Evolutionary conservation across 1,139 yeast species (phyloP), one percentile per base, ranked within the genome.

Genomic region (Pichia sp.): DNA sequence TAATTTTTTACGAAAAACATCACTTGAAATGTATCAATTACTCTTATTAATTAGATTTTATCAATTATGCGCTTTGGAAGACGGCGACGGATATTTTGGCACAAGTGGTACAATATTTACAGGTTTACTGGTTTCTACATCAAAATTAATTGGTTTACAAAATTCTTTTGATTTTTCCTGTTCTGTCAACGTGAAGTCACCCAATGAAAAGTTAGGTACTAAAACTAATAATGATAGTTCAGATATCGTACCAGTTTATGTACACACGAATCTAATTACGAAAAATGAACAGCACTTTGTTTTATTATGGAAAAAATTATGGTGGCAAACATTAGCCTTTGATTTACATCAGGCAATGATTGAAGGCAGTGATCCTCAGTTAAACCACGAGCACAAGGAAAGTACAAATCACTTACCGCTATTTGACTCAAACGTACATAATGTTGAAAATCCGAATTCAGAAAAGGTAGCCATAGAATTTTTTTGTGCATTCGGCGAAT

Each of bases 21-120:
- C 59, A 7, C 35, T 64, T 5, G 63, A 60, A 45, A 52, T 55
- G 2, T 58, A 76, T 5, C 80, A 75, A 54, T 64, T 74, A 45
- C 68, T 74, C 0, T 57, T 71, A 11, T 60, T 67, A 46, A 55
- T 68, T 46, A 64, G 75, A 45, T 52, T 67, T 26, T 76, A 76
- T 57, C 71, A 70, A 43, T 57, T 61, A 18, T 62, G 66, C 55
- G 71, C 80, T 0, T 80, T 80, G 2, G 81, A 76, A 57, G 80
- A 76, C 56, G 79, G 81, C 5, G 79, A 74, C 53, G 67, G 68
- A 10, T 55, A 54, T 7, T 59, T 58, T 32, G 64, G 61, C 6
- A 44, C 57, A 5, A 64, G 62, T 41, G 67, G 76, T 0, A 66
- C 64, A 43, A 64, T 69, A 1, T 64, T 65, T 53, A 68, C 64